Conservation (phyloP, 768 basidiomycete genomes). For the Pulveroboletus sp. region DNA sequence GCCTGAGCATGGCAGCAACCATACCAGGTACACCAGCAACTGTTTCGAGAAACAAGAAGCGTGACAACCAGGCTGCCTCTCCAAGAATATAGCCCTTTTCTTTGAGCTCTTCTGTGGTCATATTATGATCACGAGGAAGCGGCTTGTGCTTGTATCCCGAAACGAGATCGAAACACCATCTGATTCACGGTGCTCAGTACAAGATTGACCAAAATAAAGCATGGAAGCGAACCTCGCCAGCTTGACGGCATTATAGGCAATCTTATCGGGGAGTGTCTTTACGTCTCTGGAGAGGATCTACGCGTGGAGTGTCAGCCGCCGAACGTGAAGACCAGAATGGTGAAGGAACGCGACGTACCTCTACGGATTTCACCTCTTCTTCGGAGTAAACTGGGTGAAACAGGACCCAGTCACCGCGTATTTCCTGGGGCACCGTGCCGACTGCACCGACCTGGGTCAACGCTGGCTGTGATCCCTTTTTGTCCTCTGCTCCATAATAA, state of each 20-base stretch:
- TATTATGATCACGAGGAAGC: constrained; percentile 53
- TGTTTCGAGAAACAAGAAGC: constrained; percentile 74
- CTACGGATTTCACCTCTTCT: constrained; percentile 66
- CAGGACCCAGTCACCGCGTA: constrained; percentile 82
- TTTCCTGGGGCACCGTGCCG: constrained; percentile 50
- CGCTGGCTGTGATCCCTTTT: constrained; percentile 10
- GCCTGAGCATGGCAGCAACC: constrained; percentile 86
- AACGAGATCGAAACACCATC: constrained; percentile 75
- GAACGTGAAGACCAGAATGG: background rate
- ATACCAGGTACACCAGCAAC: constrained; percentile 96
- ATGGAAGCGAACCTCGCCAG: constrained; percentile 39
- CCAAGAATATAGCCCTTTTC: constrained; percentile 69
- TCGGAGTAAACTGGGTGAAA: constrained; percentile 88
- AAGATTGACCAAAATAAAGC: constrained; percentile 1
- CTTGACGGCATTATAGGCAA: constrained; percentile 62
- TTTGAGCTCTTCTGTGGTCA: constrained; percentile 70
- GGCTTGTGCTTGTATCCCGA: constrained; percentile 80
- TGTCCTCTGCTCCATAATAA: constrained; percentile 23
- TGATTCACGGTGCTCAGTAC: constrained; percentile 15
- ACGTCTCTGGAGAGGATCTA: constrained; percentile 69
- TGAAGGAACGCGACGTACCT: constrained; percentile 38
- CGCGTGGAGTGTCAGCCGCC: constrained; percentile 5
- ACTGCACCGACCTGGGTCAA: constrained; percentile 36
- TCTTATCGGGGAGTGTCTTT: constrained; percentile 64
- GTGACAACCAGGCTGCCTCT: constrained; percentile 69